Conservation (phyloP, 345 rosid species). For the Eucalyptus erythrocorys region DNA sequence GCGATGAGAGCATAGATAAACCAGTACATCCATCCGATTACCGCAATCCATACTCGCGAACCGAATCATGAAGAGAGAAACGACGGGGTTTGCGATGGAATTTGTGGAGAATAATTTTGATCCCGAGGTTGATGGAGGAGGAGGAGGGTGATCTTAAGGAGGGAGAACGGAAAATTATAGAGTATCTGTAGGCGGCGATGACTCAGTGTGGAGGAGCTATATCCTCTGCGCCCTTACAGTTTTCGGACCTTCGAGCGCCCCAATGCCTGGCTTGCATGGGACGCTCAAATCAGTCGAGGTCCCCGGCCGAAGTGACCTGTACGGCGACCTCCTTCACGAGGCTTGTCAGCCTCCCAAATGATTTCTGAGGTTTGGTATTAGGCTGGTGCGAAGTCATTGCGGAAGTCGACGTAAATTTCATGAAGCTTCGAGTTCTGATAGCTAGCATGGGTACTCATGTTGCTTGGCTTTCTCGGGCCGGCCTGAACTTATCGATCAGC, state of each 20-base stretch:
- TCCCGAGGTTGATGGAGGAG: conserved; percentile 77
- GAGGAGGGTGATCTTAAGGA: conserved; percentile 27
- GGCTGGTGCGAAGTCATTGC: neutral
- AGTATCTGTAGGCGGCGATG: conserved; percentile 39
- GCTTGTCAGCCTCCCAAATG: conserved; percentile 3
- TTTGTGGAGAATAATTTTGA: conserved; percentile 53
- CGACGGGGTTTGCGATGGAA: conserved; percentile 43
- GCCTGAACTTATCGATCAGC: neutral
- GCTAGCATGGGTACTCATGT: fast-evolving
- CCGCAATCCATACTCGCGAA: neutral
- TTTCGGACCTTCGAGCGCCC: conserved; percentile 86
- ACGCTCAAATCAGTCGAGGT: conserved; percentile 82
- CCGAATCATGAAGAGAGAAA: neutral
- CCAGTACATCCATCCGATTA: neutral
- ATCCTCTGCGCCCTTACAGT: conserved; percentile 75
- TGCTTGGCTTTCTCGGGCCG: fast-evolving
- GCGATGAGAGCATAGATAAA: neutral
- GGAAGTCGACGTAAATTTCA: neutral
- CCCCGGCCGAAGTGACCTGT: conserved; percentile 76
- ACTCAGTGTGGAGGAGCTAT: conserved; percentile 72
- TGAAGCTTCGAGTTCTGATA: neutral
- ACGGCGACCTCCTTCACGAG: conserved; percentile 51
- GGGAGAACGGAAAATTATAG: conserved; percentile 65
- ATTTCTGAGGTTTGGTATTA: neutral
- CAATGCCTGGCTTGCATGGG: conserved; percentile 80